A percentile compares a stretch with the other conserved stretches of the same genome.
phyloP scores from a whole-genome alignment of 1,139 yeast species.

The Saccharomyces pastorianus region DNA sequence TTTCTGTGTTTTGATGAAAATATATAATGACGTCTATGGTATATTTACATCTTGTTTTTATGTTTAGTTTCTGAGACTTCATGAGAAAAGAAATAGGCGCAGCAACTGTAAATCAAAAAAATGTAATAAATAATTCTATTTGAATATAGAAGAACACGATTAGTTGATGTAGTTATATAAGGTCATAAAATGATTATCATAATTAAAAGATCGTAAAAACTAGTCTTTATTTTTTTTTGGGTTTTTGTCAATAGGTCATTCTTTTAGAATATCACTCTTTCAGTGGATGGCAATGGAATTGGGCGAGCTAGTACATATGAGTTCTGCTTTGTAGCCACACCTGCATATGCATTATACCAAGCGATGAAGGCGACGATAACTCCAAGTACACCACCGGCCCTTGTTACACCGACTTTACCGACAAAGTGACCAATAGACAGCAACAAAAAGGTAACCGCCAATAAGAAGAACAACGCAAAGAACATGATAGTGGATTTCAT shows the following conservation, averaged over 20 bases:
- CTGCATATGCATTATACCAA: constrained; percentile 91
- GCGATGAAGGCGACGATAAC: constrained; percentile 68
- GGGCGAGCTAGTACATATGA: constrained; percentile 45
- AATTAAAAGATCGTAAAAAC: background rate
- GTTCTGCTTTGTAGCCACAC: constrained; percentile 67
- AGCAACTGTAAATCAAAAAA: background rate
- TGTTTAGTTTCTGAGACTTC: background rate
- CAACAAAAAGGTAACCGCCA: constrained; percentile 55
- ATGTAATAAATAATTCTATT: background rate
- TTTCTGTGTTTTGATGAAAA: no score
- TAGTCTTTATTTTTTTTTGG: background rate
- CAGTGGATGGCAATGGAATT: constrained; percentile 20
- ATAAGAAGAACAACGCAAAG: constrained; percentile 55
- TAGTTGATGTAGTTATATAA: background rate
- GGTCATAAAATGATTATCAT: background rate
- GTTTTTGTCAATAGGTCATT: background rate
- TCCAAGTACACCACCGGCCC: constrained; percentile 78
- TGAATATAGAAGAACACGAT: background rate
- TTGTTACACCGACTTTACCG: constrained; percentile 32
- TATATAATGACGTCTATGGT: background rate
- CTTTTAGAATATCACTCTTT: constrained; percentile 4
- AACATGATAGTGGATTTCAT: constrained; percentile 75
- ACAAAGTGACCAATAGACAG: constrained; percentile 45
- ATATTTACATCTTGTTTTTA: background rate
- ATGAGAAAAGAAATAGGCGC: no score